These are phyloP conservation scores for Stereum hirsutum DNA, from an alignment of 1,284 basidiomycete species.

Conservation along the genomic window DNA sequence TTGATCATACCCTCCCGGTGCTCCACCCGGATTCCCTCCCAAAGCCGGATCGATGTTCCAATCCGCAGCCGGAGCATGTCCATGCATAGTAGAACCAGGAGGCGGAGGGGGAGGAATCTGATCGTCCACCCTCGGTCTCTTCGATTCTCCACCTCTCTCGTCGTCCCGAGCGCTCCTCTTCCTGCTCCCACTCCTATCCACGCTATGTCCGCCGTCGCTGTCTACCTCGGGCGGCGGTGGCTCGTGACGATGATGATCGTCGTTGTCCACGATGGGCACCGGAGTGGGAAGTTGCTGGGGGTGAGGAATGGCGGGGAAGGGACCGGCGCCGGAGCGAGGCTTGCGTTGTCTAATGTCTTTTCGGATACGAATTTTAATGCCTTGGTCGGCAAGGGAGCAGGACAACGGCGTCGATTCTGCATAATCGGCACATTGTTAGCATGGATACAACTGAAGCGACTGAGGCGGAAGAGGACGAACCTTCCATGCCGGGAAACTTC, in stretches of 20 bases:
- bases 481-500: slow-evolving; percentile 91
- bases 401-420: slow-evolving; percentile 83
- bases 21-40: background rate
- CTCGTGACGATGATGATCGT: slow-evolving; percentile 2
- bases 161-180: slow-evolving; percentile 11
- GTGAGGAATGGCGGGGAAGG: slow-evolving; percentile 8
- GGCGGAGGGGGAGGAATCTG: slow-evolving; percentile 16
- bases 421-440: slow-evolving; percentile 6
- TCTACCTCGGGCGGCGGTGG: background rate
- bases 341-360: slow-evolving; percentile 82
- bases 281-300: slow-evolving; percentile 20
- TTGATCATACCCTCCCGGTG: slow-evolving; percentile 6
- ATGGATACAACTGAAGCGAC: background rate
- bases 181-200: slow-evolving; percentile 15
- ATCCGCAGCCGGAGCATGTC: slow-evolving; percentile 6
- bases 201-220: no score
- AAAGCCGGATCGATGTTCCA: slow-evolving; percentile 13
- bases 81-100: slow-evolving; percentile 16
- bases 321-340: slow-evolving; percentile 14
- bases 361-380: slow-evolving; percentile 87
- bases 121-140: slow-evolving; percentile 28
- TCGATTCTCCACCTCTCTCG: slow-evolving; percentile 22
- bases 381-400: slow-evolving; percentile 83
- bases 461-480: slow-evolving; percentile 29
- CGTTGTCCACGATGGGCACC: slow-evolving; percentile 24